phyloP scores from a whole-genome alignment of 495 filamentous ascomycete species.

The Penicillium simplicissimum region DNA sequence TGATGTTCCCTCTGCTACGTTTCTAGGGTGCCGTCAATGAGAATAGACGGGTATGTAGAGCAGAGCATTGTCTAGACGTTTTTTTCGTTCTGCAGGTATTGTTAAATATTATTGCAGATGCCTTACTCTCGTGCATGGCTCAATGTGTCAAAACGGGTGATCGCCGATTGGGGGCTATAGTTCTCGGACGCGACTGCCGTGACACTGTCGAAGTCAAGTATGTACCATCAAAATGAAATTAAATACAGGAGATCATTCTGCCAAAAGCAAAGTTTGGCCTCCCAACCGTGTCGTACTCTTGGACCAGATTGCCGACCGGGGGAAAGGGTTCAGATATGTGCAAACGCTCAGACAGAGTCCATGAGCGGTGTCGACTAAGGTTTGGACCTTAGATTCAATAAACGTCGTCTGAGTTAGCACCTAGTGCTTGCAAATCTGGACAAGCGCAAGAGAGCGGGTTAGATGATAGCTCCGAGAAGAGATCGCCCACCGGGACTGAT shows the following conservation, averaged over 20 bases:
- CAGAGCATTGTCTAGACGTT: no score
- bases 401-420: not conserved
- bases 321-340: not conserved
- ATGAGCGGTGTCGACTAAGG: not conserved
- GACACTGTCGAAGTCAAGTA: not conserved
- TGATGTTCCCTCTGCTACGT: no score
- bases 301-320: not conserved
- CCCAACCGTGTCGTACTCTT: not conserved
- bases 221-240: not conserved
- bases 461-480: not conserved
- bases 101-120: no score
- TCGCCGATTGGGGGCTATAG: no score
- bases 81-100: no score
- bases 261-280: not conserved
- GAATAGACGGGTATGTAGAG: no score
- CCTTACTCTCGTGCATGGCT: no score
- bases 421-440: conserved; percentile 1
- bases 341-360: not conserved
- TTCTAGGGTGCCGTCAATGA: no score
- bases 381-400: not conserved
- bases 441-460: not conserved
- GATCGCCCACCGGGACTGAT: not conserved
- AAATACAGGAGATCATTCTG: not conserved
- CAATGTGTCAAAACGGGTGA: no score
- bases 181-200: no score